These are phyloP conservation scores for Rubia occidens DNA, from an alignment of 305 asterid species.

Conservation along the genomic window DNA sequence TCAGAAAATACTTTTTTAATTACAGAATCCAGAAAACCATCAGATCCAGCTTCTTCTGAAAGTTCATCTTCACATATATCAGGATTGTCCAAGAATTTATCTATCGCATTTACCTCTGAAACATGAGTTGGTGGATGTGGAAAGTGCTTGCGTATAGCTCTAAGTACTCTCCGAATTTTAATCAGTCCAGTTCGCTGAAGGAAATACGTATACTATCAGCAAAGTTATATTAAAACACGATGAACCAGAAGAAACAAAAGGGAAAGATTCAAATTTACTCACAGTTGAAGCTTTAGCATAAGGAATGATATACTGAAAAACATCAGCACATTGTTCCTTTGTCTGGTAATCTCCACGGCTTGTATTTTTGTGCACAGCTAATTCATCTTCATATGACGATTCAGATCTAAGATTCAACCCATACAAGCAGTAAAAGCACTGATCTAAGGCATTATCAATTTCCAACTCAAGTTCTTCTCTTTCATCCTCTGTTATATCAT, in stretches of 20 bases:
- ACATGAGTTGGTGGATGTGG: constrained; percentile 77
- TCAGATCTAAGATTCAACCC: constrained; percentile 89
- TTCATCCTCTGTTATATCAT: constrained; percentile 65
- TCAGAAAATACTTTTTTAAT: constrained; percentile 48
- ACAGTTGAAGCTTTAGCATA: constrained; percentile 96
- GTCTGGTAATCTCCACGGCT: constrained; percentile 98
- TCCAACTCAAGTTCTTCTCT: constrained; percentile 81
- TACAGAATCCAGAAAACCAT: constrained; percentile 66
- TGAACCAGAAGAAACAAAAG: constrained; percentile 1
- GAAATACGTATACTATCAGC: constrained; percentile 22
- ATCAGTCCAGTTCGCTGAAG: constrained; percentile 76
- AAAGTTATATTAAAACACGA: not conserved
- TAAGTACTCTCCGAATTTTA: constrained; percentile 84
- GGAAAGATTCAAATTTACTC: constrained; percentile 30
- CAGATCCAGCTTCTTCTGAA: constrained; percentile 75
- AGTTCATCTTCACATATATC: constrained; percentile 83
- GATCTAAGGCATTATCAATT: constrained; percentile 89
- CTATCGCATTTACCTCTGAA: constrained; percentile 80
- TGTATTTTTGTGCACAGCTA: constrained; percentile 80
- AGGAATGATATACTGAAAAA: constrained; percentile 86
- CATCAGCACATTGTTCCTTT: constrained; percentile 98
- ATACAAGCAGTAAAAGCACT: constrained; percentile 91
- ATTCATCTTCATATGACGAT: constrained; percentile 85
- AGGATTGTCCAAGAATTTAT: constrained; percentile 83
- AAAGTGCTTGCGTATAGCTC: constrained; percentile 94